Evolutionary conservation across 306 rosid genomes (phyloP).

Genomic region (Quercus agrifolia): DNA sequence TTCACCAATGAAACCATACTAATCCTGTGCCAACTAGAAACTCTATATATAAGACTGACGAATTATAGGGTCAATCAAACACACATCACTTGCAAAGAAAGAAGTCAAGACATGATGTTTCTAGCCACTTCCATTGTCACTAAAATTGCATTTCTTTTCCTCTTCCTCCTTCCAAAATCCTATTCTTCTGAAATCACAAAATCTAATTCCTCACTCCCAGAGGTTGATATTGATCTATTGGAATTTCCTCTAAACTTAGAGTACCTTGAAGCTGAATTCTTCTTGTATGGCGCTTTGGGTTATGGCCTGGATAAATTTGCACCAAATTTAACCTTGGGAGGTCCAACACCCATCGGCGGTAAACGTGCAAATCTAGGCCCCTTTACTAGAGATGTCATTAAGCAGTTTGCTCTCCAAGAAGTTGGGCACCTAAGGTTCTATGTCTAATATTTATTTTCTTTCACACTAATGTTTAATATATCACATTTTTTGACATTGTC

Average conservation of each 20-base stretch:
- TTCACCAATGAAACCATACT: too few species aligned
- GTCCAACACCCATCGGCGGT: slow-evolving; percentile 62
- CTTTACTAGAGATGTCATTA: slow-evolving; percentile 33
- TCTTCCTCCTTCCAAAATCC: too few species aligned
- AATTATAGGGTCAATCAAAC: too few species aligned
- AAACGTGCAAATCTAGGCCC: slow-evolving; percentile 30
- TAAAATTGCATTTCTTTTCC: too few species aligned
- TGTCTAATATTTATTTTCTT: background rate
- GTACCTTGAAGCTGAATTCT: background rate
- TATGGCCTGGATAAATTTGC: background rate
- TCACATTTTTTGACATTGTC: too few species aligned
- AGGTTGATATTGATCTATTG: background rate
- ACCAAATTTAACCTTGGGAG: slow-evolving; percentile 19
- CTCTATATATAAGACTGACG: too few species aligned
- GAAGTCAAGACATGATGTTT: too few species aligned
- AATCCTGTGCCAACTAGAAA: too few species aligned
- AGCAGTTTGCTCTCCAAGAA: slow-evolving; percentile 66
- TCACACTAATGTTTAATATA: too few species aligned
- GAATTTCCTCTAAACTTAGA: background rate
- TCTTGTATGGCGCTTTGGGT: background rate
- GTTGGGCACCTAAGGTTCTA: slow-evolving; percentile 68
- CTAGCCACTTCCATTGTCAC: too few species aligned
- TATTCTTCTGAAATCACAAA: too few species aligned
- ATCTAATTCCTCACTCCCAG: background rate
- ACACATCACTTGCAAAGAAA: too few species aligned